These are phyloP conservation scores for Tritrichomonas foetus DNA, from an alignment of 208 protist genomes.

Conservation along the genomic window DNA sequence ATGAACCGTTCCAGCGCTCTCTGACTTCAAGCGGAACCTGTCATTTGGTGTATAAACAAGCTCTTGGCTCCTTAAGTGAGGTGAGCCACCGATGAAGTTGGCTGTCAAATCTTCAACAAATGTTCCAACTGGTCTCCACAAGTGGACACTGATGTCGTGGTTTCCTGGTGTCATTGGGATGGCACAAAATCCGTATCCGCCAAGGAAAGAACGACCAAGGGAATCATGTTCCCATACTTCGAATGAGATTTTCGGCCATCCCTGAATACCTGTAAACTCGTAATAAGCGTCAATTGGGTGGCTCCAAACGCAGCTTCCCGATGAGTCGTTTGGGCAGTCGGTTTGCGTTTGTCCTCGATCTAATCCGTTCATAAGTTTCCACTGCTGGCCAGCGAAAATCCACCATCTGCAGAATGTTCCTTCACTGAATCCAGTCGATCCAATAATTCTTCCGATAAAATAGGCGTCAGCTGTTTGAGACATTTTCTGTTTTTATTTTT, in stretches of 20 bases:
- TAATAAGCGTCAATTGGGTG: constrained; percentile 25
- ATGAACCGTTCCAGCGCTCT: not conserved
- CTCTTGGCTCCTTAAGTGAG: not conserved
- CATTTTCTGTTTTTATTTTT: not conserved
- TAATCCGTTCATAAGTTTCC: not conserved
- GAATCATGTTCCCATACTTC: constrained; percentile 38
- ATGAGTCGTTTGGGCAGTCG: not conserved
- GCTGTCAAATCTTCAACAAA: not conserved
- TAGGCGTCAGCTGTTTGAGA: constrained; percentile 2
- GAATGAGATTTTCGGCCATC: not conserved
- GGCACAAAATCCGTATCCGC: constrained; percentile 1
- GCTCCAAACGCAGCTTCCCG: not conserved
- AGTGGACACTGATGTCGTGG: not conserved
- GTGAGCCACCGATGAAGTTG: not conserved
- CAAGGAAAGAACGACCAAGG: not conserved
- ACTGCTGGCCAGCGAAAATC: not conserved
- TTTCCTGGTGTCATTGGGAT: constrained; percentile 30
- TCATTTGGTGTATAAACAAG: constrained; percentile 2
- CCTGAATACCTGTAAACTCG: constrained; percentile 22
- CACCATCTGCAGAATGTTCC: not conserved
- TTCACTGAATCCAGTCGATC: not conserved
- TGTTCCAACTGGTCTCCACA: constrained; percentile 5
- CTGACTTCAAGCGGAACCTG: not conserved
- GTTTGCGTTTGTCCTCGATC: constrained; percentile 32
- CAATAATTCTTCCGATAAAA: constrained; percentile 20